Percentiles rank a stretch among this genome's conserved stretches.
Evolutionary conservation across 169 alveolate genomes (phyloP).

Genomic region (Plasmodium vivax): DNA sequence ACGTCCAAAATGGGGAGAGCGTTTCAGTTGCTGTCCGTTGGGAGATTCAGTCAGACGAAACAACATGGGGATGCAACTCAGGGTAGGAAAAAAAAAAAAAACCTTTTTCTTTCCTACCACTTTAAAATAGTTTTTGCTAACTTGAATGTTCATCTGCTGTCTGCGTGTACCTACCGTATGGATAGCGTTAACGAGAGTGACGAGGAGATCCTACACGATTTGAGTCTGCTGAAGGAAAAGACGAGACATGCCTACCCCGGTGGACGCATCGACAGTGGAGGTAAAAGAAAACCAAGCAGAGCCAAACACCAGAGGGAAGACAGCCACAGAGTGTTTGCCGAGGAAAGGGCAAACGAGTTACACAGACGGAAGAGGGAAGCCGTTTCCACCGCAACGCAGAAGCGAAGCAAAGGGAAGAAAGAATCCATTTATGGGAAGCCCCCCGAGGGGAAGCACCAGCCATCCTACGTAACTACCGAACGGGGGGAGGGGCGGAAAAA

Average conservation of each 20-base stretch:
- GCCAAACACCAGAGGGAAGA: not conserved
- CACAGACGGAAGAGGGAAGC: not conserved
- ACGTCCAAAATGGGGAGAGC: not conserved
- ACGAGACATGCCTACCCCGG: not conserved
- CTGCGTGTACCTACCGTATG: not conserved
- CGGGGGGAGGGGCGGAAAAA: not conserved
- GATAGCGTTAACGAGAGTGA: not conserved
- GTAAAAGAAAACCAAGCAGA: not conserved
- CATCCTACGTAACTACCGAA: not conserved
- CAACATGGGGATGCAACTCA: not conserved
- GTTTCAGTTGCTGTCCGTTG: not conserved
- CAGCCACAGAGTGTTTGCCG: not conserved
- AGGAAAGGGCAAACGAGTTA: not conserved
- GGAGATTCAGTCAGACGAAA: not conserved
- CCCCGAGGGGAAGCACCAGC: not conserved
- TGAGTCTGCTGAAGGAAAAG: not conserved
- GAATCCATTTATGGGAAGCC: not conserved
- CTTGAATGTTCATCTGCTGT: not conserved
- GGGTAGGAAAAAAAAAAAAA: not conserved
- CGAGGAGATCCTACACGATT: not conserved
- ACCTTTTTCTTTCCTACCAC: not conserved
- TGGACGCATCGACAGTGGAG: not conserved
- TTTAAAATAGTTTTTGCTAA: conserved; percentile 6
- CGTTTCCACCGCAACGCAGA: no score
- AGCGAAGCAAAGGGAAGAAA: not conserved